phyloP scores from a whole-genome alignment of 441 rosid species.

The Melastoma candidum region DNA sequence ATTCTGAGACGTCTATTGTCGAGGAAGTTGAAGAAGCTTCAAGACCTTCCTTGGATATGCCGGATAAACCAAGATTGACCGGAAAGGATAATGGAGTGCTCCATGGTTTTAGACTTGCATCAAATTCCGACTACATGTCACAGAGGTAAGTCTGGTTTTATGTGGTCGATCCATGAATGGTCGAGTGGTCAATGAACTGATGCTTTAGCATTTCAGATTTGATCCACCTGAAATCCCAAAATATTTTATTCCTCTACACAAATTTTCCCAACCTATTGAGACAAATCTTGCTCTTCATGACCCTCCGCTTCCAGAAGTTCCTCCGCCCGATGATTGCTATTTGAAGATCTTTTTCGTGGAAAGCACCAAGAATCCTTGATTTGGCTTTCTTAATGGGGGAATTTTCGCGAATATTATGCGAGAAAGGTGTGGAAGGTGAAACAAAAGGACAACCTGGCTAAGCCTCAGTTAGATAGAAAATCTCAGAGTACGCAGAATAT shows the following conservation, averaged over 20 bases:
- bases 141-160: conserved; percentile 46
- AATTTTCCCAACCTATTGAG: conserved; percentile 54
- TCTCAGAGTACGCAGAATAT: conserved; percentile 15
- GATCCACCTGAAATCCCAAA: conserved; percentile 72
- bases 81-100: conserved; percentile 58
- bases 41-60: conserved; percentile 31
- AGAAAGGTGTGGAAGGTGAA: too few relatives aligned
- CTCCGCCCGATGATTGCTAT: too few relatives aligned
- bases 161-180: neutral
- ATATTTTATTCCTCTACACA: conserved; percentile 70
- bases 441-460: too few relatives aligned
- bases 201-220: conserved; percentile 42
- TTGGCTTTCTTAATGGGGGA: too few relatives aligned
- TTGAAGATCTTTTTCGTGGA: too few relatives aligned
- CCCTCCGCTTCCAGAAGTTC: conserved; percentile 18
- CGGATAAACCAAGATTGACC: conserved; percentile 35
- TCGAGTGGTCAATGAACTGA: conserved; percentile 9
- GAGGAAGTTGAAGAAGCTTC: conserved; percentile 76
- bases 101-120: conserved; percentile 66
- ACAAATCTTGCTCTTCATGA: conserved; percentile 29
- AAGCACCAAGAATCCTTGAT: too few relatives aligned
- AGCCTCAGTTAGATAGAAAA: too few relatives aligned
- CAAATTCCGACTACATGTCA: conserved; percentile 48
- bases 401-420: too few relatives aligned
- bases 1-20: conserved; percentile 52